These are phyloP conservation scores for Cenococcum geophilum DNA, from an alignment of 495 filamentous ascomycete genomes.

Conservation along the genomic window DNA sequence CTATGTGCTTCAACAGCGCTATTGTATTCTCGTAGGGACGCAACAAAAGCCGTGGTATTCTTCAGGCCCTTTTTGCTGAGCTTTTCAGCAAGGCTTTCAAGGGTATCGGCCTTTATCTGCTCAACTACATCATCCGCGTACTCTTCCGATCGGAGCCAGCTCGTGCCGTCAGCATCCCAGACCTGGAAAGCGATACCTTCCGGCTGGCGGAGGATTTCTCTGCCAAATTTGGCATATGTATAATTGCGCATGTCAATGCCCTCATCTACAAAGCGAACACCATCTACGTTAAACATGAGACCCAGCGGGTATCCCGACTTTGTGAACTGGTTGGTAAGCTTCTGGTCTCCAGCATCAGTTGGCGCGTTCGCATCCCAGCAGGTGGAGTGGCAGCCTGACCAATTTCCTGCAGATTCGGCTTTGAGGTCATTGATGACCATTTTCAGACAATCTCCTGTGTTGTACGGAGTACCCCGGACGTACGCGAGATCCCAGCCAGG, in stretches of 20 bases:
- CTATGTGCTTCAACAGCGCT: constrained; percentile 41
- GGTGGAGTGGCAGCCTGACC: constrained; percentile 55
- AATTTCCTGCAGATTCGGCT: constrained; percentile 51
- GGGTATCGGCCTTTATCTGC: constrained; percentile 43
- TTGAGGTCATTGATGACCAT: constrained; percentile 46
- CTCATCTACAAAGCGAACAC: constrained; percentile 58
- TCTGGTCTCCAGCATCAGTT: constrained; percentile 46
- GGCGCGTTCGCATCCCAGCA: constrained; percentile 58
- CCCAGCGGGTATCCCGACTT: constrained; percentile 62
- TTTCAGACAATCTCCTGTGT: constrained; percentile 50
- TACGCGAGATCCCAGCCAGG: constrained; percentile 55
- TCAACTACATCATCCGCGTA: constrained; percentile 50
- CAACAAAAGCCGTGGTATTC: constrained; percentile 41
- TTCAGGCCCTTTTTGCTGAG: constrained; percentile 42
- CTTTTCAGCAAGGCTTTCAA: constrained; percentile 51
- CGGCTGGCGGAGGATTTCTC: constrained; percentile 50
- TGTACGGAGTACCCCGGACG: constrained; percentile 57
- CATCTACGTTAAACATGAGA: constrained; percentile 53
- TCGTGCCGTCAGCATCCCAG: constrained; percentile 49
- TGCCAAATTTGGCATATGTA: constrained; percentile 58
- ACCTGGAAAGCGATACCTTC: constrained; percentile 54
- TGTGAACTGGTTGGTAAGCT: constrained; percentile 56
- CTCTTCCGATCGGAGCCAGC: constrained; percentile 51
- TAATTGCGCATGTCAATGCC: constrained; percentile 57
- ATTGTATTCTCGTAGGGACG: constrained; percentile 50